These are phyloP conservation scores for Claviceps digitariae DNA, from an alignment of 2,329 filamentous ascomycete species.

Conservation along the genomic window DNA sequence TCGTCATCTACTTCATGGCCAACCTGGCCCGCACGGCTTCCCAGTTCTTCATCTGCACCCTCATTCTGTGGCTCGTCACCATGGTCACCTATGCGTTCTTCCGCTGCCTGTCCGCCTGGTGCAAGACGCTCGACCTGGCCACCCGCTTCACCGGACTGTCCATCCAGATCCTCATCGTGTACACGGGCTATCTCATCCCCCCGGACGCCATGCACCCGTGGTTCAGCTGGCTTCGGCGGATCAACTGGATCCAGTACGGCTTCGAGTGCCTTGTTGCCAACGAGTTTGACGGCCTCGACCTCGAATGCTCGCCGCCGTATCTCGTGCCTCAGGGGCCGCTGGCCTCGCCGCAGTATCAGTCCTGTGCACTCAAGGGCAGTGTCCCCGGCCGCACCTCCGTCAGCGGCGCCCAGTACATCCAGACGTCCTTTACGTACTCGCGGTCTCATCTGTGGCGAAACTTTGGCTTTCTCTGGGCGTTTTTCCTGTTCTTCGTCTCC, in stretches of 20 bases:
- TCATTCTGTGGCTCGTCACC: slow-evolving; percentile 46
- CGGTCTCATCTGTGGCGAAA: slow-evolving; percentile 57
- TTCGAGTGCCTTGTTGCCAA: slow-evolving; percentile 57
- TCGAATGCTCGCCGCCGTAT: slow-evolving; percentile 45
- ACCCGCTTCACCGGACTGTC: slow-evolving; percentile 43
- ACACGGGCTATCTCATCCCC: slow-evolving; percentile 52
- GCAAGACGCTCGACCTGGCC: slow-evolving; percentile 48
- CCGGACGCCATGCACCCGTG: slow-evolving; percentile 38
- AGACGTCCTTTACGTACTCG: slow-evolving; percentile 38
- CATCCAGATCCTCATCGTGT: slow-evolving; percentile 52
- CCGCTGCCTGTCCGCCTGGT: slow-evolving; percentile 43
- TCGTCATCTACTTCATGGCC: slow-evolving; percentile 67
- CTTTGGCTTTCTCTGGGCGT: slow-evolving; percentile 65
- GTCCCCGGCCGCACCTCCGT: slow-evolving; percentile 34
- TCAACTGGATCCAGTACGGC: slow-evolving; percentile 53
- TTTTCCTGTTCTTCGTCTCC: slow-evolving; percentile 58
- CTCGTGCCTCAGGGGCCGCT: slow-evolving; percentile 36
- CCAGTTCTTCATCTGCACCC: slow-evolving; percentile 52
- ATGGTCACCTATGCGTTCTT: slow-evolving; percentile 46
- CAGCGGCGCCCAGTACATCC: slow-evolving; percentile 41
- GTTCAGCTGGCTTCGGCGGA: slow-evolving; percentile 59
- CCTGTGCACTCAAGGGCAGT: slow-evolving; percentile 37
- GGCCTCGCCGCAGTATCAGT: slow-evolving; percentile 26
- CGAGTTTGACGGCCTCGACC: slow-evolving; percentile 42
- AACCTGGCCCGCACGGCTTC: slow-evolving; percentile 52